Evolutionary conservation across 1,139 yeast species (phyloP), one percentile per base, ranked within the genome.

Genomic region (Blastobotrys aristatus): DNA sequence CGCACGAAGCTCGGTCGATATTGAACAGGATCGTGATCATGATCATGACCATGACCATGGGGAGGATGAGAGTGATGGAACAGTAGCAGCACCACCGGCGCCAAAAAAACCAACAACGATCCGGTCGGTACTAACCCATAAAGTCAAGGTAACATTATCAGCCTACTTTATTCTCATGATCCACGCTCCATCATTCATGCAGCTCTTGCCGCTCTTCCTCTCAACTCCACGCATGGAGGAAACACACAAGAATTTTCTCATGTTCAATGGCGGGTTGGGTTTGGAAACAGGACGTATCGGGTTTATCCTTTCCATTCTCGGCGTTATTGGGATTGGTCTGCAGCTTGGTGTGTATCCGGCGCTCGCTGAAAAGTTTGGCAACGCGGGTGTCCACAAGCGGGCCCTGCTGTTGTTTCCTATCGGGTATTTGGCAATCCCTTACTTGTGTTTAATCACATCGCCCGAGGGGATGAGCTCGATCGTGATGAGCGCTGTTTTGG

Each of bases 181-280:
- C 50, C 84, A 79, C 57, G 62, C 70, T 20, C 71, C 80, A 8
- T 71, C 79, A 4, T 79, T 72, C 61, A 69, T 70, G 49, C 85
- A 81, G 58, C 75, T 81, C 51, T 64, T 79, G 35, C 85, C 86
- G 4, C 75, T 81, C 4, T 76, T 77, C 48, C 62, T 80, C 36
- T 82, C 86, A 0, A 72, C 80, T 7, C 72, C 75, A 22, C 66
- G 74, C 39, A 65, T 61, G 49, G 43, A 44, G 13, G 54, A 62
- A 18, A 57, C 49, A 2, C 53, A 50, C 38, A 52, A 43, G n/a
- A 49, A 44, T 58, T 77, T 77, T 1, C 66, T 74, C 56, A 58
- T 58, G 26, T 68, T 77, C 39, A 65, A 65, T 29, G 82, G 82
- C 40, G 81, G 82, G 0, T 65, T 77, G 35, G 78, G 77, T 2